Base-by-base conservation (phyloP, 2,329 filamentous ascomycete species). In the Neopestalotiopsis sp. region DNA sequence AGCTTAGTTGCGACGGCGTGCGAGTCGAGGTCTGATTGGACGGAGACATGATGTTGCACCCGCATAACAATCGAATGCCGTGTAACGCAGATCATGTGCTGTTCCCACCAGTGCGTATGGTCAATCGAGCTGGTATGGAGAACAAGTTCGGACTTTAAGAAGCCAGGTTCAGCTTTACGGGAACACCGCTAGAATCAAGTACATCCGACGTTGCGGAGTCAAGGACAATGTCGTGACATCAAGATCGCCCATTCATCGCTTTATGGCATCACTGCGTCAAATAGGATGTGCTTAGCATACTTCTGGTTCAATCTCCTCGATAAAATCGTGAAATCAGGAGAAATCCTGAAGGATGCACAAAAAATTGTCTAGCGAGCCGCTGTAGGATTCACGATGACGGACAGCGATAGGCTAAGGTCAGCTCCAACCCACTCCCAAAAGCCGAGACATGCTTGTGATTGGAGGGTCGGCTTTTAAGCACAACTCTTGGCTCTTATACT, bases 1-100 rank as follows among this genome's bases (percentile, higher is more conserved):
- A 66, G 49, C 45, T 57, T 13, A 66, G 45, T 24, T 66, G 64
- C 17, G 64, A 28, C 1, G 64, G n/a, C 20, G 30, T n/a, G 20
- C 32, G 59, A 17, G 12, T 20, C 24, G 30, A n/a, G 10, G 9
- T 20, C 2, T 34, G 28, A n/a, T 38, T 42, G 13, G 59, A 10
- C 9, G 32, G 32, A 62, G 59, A 40, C 59, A 62, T 62, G 32
- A 12, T 14, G 32, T 5, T 42, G n/a, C n/a, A 2, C 5, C n/a
- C 7, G 9, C 45, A 0, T 24, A 17, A 10, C 45, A 53, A 4
- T 17, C 6, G 2, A n/a, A 53, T 53, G n/a, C n/a, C 45, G 17
- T 53, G 17, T 2, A 53, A 53, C 20, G 17, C 5, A 4, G 4
- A 53, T 5, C 20, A 7, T 53, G 17, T 53, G 17, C 9, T 17